These are phyloP conservation scores for Eucommia ulmoides DNA, from an alignment of 257 asterid genomes.

Conservation along the genomic window DNA sequence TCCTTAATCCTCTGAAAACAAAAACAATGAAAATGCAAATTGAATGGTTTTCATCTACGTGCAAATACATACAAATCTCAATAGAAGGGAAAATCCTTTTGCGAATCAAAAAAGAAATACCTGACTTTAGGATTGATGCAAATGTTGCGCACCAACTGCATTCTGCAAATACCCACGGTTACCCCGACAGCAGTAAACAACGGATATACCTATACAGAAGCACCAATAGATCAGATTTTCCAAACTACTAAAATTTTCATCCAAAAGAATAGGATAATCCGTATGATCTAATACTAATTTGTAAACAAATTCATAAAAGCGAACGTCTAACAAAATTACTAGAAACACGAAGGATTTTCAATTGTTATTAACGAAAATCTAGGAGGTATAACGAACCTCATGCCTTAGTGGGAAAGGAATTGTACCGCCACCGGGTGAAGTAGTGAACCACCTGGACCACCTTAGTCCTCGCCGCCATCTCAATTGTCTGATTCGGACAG, in stretches of 20 bases:
- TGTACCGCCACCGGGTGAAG: no score
- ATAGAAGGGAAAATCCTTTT: not conserved
- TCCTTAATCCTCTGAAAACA: no score
- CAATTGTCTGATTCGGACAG: no score
- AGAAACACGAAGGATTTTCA: no score
- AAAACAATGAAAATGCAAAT: no score
- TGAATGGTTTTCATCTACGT: no score
- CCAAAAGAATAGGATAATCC: not conserved
- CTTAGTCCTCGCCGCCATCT: no score
- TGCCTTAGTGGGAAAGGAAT: no score
- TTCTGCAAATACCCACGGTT: conserved; percentile 82
- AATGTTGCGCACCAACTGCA: conserved; percentile 82
- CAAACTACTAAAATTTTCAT: not conserved
- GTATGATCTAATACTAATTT: conserved; percentile 3
- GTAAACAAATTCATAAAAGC: not conserved
- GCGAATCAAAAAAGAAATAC: conserved; percentile 15
- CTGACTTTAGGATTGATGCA: conserved; percentile 82
- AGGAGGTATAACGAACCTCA: conserved; percentile 31
- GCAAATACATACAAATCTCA: not conserved
- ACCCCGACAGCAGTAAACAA: conserved; percentile 78
- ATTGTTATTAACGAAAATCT: no score
- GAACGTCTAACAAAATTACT: not conserved
- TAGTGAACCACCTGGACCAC: no score
- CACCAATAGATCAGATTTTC: conserved; percentile 1
- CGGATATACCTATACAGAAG: conserved; percentile 53